Evolutionary conservation across 176 grass and related monocot species (phyloP), one percentile per base, ranked within the genome.

Genomic region (Thinopyrum elongatum): DNA sequence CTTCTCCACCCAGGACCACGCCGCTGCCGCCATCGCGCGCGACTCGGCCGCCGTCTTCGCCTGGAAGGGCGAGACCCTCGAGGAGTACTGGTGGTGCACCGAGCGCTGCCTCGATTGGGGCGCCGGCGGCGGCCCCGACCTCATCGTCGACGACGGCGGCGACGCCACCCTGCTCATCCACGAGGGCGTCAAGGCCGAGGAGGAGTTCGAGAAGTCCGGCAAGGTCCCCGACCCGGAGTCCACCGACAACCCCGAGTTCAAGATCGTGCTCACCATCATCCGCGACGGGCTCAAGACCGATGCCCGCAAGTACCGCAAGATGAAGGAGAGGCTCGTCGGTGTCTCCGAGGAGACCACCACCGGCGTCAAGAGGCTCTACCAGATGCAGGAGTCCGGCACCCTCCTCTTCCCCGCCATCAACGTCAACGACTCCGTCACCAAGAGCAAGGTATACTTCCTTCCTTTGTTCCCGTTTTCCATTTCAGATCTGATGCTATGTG

Each of bases 71-170:
- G 97, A 99, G 87, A 96, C 97, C 0, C 92, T 96, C 65, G 87
- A 92, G 86, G 97, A 99, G 88, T 99, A 99, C 94, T 99, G 97
- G 97, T 99, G 97, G 97, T 99, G 97, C 90, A 96, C 94, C 61
- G 97, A 99, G 92, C 88, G 94, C n/a, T 92, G 94, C 90, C 94
- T 99, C 44, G 94, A 99, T 79, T 99, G 92, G 97, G 97, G 97
- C 58, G 65, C 26, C 8, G 86, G 21, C 4, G 92, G 94, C 10
- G 97, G 94, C 8, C 97, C 97, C 6, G 92, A 98, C 82, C 97
- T 98, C 90, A 94, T 98, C 79, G 93, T 98, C 77, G 96, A 98
- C 33, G 96, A 95, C 12, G 96, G 96, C 0, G 97, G 97, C 14
- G 94, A 99, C 34, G 97, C 97, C 29, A 99, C 97, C 0, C 84